phyloP scores from a whole-genome alignment of 2,329 filamentous ascomycete species.

The Thermothelomyces thermophilus region DNA sequence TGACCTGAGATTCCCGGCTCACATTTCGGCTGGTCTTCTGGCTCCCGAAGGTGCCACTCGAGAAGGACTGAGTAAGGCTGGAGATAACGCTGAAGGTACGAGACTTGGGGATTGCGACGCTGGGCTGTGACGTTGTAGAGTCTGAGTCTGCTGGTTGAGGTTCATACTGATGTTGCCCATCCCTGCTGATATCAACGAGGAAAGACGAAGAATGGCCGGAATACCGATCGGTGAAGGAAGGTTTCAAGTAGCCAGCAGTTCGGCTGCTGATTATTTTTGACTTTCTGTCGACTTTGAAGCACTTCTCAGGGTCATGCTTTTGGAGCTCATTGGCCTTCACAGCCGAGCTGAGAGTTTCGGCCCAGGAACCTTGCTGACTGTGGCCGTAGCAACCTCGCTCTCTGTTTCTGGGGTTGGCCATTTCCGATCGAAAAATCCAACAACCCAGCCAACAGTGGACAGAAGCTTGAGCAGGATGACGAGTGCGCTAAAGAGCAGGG shows the following conservation, averaged over 20 bases:
- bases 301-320: neutral
- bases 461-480: neutral
- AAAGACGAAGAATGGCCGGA: constrained; percentile 2
- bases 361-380: neutral
- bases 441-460: neutral
- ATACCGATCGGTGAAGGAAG: neutral
- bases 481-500: neutral
- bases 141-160: neutral
- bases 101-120: constrained; percentile 15
- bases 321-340: neutral
- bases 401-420: neutral
- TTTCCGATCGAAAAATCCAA: neutral
- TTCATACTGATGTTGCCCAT: neutral
- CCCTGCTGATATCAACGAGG: neutral
- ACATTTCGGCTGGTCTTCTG: constrained; percentile 13
- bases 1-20: constrained; percentile 11
- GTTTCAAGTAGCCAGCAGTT: neutral
- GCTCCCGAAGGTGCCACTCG: constrained; percentile 15
- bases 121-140: neutral
- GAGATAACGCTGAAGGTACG: constrained; percentile 20
- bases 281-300: neutral
- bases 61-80: constrained; percentile 21
- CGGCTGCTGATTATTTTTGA: neutral
- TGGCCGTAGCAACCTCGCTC: neutral
- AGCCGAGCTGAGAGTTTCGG: neutral